Evolutionary conservation across 345 rosid genomes (phyloP), one percentile per base, ranked within the genome.

Genomic region (Populus euphratica): DNA sequence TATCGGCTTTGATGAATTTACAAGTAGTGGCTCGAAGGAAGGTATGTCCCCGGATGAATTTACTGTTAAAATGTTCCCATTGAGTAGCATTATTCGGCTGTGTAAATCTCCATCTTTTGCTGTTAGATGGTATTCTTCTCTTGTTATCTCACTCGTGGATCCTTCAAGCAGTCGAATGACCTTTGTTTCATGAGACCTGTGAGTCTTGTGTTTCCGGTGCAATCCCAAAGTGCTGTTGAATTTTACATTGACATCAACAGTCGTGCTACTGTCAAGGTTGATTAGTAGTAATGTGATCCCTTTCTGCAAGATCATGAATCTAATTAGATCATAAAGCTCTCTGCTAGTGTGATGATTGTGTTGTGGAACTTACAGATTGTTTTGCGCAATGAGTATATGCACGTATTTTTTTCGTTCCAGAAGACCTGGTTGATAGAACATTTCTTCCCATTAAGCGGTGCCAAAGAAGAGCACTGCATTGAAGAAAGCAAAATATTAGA

Each of bases 391-490:
- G 98, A 17, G 96, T 81, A 76, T 96, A 96, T 1, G 94, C 81
- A 18, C 98, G 96, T 39, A 92, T 86, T 77, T 88, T 91, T 47
- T 87, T 88, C 1, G 86, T 84, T 77, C 93, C 94, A 1, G 91
- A 74, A 81, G 91, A 91, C 80, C 70, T 91, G 52, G 98, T 88
- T 38, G 78, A 81, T 20, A 93, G 82, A 82, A 87, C 92, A 35
- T 87, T 84, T 81, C 89, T 87, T 78, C 98, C 98, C 99, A 96
- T 92, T 73, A 96, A 82, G 75, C 81, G 83, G 73, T 89, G 91
- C 99, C 98, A 96, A 47, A 93, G 93, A 81, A 96, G 97, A 76
- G 97, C 97, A 68, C 98, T 95, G 91, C 86, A 80, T 11, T 36
- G 20, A 71, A 70, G 81, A 81, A 49, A 81, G 62, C 68, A 80